These are phyloP conservation scores for Colletotrichum chlorophyti DNA, from an alignment of 2,329 filamentous ascomycete genomes.

Conservation along the genomic window DNA sequence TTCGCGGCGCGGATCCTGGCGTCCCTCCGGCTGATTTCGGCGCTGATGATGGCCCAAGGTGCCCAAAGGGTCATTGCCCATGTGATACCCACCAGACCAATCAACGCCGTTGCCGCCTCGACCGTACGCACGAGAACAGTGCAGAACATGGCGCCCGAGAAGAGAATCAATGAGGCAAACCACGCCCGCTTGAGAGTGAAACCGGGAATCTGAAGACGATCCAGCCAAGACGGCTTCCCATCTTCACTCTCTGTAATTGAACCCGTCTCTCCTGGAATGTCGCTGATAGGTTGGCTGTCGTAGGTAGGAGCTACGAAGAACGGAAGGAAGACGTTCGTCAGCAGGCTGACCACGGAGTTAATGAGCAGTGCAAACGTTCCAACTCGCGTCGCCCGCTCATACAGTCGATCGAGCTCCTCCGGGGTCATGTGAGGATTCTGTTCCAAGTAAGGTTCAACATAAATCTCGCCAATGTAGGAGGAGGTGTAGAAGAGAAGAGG, in stretches of 20 bases:
- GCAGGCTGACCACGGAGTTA: conserved; percentile 84
- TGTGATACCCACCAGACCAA: conserved; percentile 84
- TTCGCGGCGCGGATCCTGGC: conserved; percentile 54
- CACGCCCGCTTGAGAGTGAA: conserved; percentile 89
- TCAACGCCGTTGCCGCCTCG: conserved; percentile 74
- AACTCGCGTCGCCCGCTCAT: conserved; percentile 84
- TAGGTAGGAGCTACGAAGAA: conserved; percentile 87
- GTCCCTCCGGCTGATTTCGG: conserved; percentile 86
- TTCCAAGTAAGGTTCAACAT: conserved; percentile 82
- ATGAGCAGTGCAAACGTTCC: conserved; percentile 90
- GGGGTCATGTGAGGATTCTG: conserved; percentile 79
- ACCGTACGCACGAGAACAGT: conserved; percentile 81
- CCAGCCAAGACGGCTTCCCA: conserved; percentile 53
- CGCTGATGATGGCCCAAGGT: conserved; percentile 92
- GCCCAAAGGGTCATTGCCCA: conserved; percentile 96
- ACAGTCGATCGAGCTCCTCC: conserved; percentile 77
- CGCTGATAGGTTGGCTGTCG: conserved; percentile 49
- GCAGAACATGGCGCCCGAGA: conserved; percentile 80
- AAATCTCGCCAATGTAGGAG: conserved; percentile 92
- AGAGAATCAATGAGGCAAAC: conserved; percentile 85
- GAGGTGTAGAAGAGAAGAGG: conserved; percentile 95
- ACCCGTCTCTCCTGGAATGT: conserved; percentile 40
- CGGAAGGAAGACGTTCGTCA: conserved; percentile 82
- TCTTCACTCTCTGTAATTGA: conserved; percentile 39
- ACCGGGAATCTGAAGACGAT: conserved; percentile 76